These are phyloP conservation scores for Saccharomycopsis sp. DNA, from an alignment of 805 yeast species.

Conservation along the genomic window DNA sequence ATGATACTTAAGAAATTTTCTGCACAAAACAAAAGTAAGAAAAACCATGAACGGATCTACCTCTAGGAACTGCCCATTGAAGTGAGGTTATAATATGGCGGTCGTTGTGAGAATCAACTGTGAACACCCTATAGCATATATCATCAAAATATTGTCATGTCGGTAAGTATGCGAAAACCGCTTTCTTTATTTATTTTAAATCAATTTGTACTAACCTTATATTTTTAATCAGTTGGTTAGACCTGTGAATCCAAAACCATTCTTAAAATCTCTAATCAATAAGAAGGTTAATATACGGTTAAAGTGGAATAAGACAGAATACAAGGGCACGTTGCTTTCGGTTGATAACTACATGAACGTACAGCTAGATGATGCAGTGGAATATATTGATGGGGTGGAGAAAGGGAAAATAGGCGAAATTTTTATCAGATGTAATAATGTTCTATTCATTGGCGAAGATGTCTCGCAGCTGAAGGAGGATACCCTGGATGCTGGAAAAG, in stretches of 20 bases:
- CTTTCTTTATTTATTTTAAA: background rate
- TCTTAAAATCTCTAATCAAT: constrained; percentile 66
- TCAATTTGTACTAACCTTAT: background rate
- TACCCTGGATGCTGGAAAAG: background rate
- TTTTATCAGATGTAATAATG: constrained; percentile 87
- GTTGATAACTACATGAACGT: constrained; percentile 92
- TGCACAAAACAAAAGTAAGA: too few relatives aligned
- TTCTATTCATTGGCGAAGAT: constrained; percentile 58
- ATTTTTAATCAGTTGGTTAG: constrained; percentile 28
- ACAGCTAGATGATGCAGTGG: constrained; percentile 58
- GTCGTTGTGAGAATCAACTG: too few relatives aligned
- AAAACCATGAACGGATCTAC: too few relatives aligned
- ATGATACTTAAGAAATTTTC: too few relatives aligned
- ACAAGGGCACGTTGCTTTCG: constrained; percentile 68
- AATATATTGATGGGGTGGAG: constrained; percentile 40
- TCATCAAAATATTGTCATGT: too few relatives aligned
- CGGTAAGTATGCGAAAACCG: background rate
- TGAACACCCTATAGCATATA: too few relatives aligned
- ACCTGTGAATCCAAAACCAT: constrained; percentile 89
- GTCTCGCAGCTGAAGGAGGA: background rate
- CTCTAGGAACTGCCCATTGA: too few relatives aligned
- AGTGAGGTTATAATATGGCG: too few relatives aligned
- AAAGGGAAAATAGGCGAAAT: constrained; percentile 64
- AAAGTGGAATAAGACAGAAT: constrained; percentile 88
- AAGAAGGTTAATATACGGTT: constrained; percentile 67